phyloP scores from a whole-genome alignment of 2,329 filamentous ascomycete species.

The Fusarium sp. region DNA sequence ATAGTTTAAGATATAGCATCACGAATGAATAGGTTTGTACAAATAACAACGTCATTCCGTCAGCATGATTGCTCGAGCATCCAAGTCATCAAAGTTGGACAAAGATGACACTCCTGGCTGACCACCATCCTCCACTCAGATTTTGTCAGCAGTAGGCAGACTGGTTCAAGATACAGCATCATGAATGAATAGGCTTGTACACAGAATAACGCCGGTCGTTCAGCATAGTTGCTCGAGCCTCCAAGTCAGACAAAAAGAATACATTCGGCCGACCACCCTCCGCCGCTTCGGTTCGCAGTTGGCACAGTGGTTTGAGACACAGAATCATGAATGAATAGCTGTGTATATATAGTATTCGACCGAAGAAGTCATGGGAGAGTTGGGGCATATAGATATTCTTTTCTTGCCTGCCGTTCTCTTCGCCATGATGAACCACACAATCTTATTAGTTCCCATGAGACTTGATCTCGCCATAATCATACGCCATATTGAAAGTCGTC shows the following conservation, averaged over 20 bases:
- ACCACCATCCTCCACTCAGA: no score
- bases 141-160: no score
- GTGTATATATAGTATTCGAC: neutral
- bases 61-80: constrained; percentile 24
- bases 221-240: no score
- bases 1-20: constrained; percentile 26
- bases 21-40: constrained; percentile 7
- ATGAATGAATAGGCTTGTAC: no score
- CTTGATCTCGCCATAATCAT: no score
- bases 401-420: no score
- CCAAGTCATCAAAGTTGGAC: constrained; percentile 17
- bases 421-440: no score
- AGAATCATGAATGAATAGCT: constrained; percentile 11
- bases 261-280: constrained; percentile 5
- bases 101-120: constrained; percentile 6
- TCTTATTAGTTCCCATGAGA: no score
- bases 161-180: no score
- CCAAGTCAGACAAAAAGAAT: no score
- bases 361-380: neutral
- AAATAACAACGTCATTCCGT: constrained; percentile 4
- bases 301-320: constrained; percentile 32
- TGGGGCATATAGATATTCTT: neutral
- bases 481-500: no score
- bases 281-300: constrained; percentile 2
- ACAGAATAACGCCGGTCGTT: no score